Conservation (phyloP, 208 protist species). For the Vickermania spadyakhi region DNA sequence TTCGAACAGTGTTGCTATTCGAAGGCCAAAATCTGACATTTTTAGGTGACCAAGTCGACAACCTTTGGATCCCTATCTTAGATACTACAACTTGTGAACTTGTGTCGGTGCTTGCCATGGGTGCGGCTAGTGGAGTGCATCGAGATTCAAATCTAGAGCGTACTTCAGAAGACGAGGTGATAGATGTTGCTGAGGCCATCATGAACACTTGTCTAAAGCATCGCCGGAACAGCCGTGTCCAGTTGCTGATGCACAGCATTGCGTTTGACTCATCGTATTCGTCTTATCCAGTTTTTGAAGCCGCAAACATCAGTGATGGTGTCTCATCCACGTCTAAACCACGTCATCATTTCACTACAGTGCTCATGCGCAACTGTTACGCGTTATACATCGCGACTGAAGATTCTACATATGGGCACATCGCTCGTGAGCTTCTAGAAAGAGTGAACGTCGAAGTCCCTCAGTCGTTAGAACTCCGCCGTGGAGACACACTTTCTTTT, state of each 20-base stretch:
- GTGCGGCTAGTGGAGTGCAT: neutral
- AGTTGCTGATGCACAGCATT: neutral
- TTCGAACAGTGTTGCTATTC: too few relatives aligned
- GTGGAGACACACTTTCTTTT: neutral
- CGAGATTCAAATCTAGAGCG: neutral
- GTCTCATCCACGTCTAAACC: too few relatives aligned
- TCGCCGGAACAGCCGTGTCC: neutral
- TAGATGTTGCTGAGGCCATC: neutral
- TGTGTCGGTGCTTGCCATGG: neutral
- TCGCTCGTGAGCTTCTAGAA: neutral
- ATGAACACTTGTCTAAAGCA: neutral
- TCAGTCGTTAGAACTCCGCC: neutral
- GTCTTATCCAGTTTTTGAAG: neutral
- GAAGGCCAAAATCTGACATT: too few relatives aligned
- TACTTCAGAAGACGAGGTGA: neutral
- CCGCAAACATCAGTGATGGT: neutral
- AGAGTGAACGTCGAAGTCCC: neutral
- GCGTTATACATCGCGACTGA: neutral
- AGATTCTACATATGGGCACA: neutral
- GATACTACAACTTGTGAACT: neutral
- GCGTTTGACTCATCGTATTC: neutral
- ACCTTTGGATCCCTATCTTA: neutral
- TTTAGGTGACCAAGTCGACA: too few relatives aligned
- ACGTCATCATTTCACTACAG: neutral
- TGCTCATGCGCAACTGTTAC: neutral